Evolutionary conservation across 768 basidiomycete species (phyloP).

Genomic region (Tephrocybe rancida): DNA sequence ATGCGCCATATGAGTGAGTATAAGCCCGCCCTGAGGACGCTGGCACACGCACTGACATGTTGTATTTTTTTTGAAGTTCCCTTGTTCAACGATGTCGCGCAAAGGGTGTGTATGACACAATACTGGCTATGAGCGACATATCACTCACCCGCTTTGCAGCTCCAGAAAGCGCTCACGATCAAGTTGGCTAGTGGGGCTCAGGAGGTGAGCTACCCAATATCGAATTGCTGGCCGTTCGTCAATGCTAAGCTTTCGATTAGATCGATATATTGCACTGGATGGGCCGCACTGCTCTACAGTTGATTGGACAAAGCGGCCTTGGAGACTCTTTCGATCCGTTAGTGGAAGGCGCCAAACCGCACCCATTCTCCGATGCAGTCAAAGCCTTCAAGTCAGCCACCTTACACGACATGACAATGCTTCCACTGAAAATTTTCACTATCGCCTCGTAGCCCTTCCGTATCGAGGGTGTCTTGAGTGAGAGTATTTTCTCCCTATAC

Average conservation of each 20-base stretch:
- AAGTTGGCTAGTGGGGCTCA: constrained; percentile 4
- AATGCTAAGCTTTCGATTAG: not conserved
- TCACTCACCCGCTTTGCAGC: not conserved
- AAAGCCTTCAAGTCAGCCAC: constrained; percentile 2
- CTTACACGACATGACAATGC: no score
- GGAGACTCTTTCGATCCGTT: constrained; percentile 1
- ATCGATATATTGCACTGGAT: constrained; percentile 13
- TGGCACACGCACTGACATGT: no score
- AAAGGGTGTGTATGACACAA: constrained; percentile 11
- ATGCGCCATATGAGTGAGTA: no score
- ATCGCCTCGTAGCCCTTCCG: not conserved
- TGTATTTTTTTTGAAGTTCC: no score
- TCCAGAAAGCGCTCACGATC: not conserved
- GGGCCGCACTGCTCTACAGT: constrained; percentile 3
- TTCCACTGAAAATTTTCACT: no score
- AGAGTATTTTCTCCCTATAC: no score
- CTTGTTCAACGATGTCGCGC: constrained; percentile 15
- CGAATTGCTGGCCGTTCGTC: not conserved
- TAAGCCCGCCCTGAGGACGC: no score
- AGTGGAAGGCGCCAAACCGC: not conserved
- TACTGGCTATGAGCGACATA: not conserved
- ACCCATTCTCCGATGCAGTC: constrained; percentile 3
- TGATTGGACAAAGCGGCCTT: constrained; percentile 14
- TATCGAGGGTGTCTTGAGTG: not conserved
- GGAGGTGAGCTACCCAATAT: not conserved